These are phyloP conservation scores for Candida broadrunensis DNA, from an alignment of 805 yeast species.

Conservation along the genomic window DNA sequence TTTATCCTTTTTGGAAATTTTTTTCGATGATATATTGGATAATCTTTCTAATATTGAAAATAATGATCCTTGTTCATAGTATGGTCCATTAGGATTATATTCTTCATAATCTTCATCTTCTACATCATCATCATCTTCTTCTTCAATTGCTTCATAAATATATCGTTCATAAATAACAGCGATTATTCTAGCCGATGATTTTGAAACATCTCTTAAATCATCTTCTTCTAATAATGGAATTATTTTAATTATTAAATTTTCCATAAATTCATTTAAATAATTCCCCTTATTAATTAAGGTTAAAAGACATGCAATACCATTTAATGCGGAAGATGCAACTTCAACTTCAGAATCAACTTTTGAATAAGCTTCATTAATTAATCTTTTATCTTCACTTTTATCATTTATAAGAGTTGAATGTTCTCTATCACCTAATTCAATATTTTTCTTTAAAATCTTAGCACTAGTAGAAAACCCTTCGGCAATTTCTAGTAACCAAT, in stretches of 20 bases:
- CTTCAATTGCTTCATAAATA: slow-evolving; percentile 38
- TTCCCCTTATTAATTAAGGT: slow-evolving; percentile 44
- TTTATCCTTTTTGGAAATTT: slow-evolving; percentile 60
- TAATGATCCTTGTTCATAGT: slow-evolving; percentile 50
- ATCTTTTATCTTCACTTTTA: slow-evolving; percentile 29
- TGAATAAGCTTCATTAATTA: slow-evolving; percentile 29
- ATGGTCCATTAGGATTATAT: slow-evolving; percentile 47
- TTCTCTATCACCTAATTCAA: slow-evolving; percentile 42
- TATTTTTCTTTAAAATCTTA: slow-evolving; percentile 23
- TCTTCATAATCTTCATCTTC: slow-evolving; percentile 37
- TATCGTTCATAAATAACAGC: slow-evolving; percentile 56
- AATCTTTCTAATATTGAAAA: slow-evolving; percentile 38
- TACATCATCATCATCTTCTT: slow-evolving; percentile 27
- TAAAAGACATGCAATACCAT: slow-evolving; percentile 44
- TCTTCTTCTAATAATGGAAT: slow-evolving; percentile 42
- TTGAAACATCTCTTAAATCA: slow-evolving; percentile 42
- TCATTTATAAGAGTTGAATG: slow-evolving; percentile 38
- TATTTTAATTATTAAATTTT: slow-evolving; percentile 34
- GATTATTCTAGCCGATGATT: slow-evolving; percentile 53
- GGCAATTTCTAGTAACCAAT: slow-evolving; percentile 42
- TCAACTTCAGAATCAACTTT: slow-evolving; percentile 30
- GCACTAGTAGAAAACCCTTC: slow-evolving; percentile 36
- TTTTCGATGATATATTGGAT: slow-evolving; percentile 52
- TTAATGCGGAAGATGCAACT: slow-evolving; percentile 42
- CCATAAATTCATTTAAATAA: slow-evolving; percentile 37